Evolutionary conservation across 495 filamentous ascomycete species (phyloP).

Genomic region (Penicillium angulare): DNA sequence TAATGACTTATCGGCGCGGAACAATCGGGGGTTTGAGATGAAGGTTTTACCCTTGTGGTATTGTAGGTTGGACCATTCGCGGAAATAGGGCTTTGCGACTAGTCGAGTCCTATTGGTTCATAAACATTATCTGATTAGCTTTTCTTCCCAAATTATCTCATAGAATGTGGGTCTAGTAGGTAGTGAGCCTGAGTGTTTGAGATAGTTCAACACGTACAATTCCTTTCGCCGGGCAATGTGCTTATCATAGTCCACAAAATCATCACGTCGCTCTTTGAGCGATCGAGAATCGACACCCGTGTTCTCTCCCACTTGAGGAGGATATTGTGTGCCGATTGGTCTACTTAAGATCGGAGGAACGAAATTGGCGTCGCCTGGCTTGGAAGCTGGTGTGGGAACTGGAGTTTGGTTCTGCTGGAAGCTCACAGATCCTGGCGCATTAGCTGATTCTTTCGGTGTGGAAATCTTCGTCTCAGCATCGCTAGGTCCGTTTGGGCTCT

Average conservation of each 20-base stretch:
- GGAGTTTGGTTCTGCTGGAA: conserved; percentile 34
- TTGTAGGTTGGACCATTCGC: conserved; percentile 82
- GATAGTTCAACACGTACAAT: conserved; percentile 51
- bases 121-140: background rate
- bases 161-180: no score
- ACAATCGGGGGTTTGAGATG: conserved; percentile 70
- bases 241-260: conserved; percentile 81
- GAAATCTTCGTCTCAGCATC: conserved; percentile 5
- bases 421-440: conserved; percentile 16
- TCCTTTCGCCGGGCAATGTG: conserved; percentile 69
- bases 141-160: background rate
- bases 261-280: conserved; percentile 66
- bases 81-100: conserved; percentile 83
- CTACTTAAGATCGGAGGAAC: conserved; percentile 67
- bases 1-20: conserved; percentile 70
- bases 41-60: conserved; percentile 87
- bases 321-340: conserved; percentile 75
- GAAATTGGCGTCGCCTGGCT: conserved; percentile 57
- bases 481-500: background rate
- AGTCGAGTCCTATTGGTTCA: conserved; percentile 47
- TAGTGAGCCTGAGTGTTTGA: no score
- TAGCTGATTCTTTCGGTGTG: background rate
- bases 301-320: conserved; percentile 76
- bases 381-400: conserved; percentile 12
- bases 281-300: conserved; percentile 69